These are phyloP conservation scores for Saccharum officinarum DNA, from an alignment of 176 grass and related monocot genomes.

Conservation along the genomic window DNA sequence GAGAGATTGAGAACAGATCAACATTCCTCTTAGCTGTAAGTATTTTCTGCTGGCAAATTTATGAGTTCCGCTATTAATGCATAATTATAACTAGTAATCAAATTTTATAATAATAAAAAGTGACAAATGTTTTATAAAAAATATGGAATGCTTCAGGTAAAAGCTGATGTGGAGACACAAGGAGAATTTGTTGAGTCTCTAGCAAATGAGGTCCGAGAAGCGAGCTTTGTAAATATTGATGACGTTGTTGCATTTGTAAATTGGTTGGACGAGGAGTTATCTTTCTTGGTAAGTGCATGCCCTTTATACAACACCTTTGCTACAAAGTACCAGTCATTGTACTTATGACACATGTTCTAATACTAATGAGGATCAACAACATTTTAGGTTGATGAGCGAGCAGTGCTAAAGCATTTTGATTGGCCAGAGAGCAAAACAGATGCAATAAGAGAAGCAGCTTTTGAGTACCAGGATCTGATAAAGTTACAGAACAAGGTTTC, in stretches of 20 bases:
- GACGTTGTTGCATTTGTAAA: slow-evolving; percentile 81
- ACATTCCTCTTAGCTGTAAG: slow-evolving; percentile 93
- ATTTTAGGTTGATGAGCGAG: slow-evolving; percentile 86
- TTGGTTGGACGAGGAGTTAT: slow-evolving; percentile 96
- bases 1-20: slow-evolving; percentile 94
- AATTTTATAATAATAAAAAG: not conserved
- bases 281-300: slow-evolving; percentile 74
- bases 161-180: slow-evolving; percentile 97
- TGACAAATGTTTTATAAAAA: slow-evolving; percentile 15
- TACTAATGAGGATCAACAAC: not conserved
- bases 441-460: slow-evolving; percentile 82
- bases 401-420: slow-evolving; percentile 96
- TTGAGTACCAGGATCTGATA: slow-evolving; percentile 77
- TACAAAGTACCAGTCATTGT: not conserved
- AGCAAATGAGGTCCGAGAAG: slow-evolving; percentile 46
- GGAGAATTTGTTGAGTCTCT: slow-evolving; percentile 83
- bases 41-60: slow-evolving; percentile 26
- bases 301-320: not conserved
- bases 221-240: slow-evolving; percentile 56
- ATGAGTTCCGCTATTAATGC: not conserved
- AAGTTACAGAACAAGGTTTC: slow-evolving; percentile 77
- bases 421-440: slow-evolving; percentile 97
- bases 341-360: not conserved
- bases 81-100: not conserved
- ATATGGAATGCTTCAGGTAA: slow-evolving; percentile 61